Evolutionary conservation across 2,329 filamentous ascomycete species (phyloP), one percentile per base, ranked within the genome.

Genomic region (Westerdykella sp.): DNA sequence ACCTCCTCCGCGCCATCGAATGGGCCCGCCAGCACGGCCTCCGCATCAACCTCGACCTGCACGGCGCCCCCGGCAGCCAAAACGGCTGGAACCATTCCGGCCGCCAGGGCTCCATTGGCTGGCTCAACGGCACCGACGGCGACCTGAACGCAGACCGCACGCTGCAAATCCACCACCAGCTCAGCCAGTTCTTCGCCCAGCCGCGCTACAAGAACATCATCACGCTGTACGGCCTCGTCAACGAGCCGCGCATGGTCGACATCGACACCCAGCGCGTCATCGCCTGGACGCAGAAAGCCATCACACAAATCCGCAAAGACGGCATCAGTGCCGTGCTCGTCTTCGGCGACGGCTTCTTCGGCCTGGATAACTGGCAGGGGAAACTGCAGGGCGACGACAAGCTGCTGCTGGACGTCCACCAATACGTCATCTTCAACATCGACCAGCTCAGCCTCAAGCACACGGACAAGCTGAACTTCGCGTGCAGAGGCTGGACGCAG

Each of bases 31-130:
- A 94, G 60, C 85, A 96, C 64, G 93, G 93, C 0, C 73, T 98
- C 4, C 84, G 93, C 2, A 81, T 98, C 34, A 97, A 97, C 50
- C 79, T 98, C 4, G 93, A 98, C 65, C 71, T 96, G 4, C 93
- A 98, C 69, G 89, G 78, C n/a, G 74, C 93, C 0, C 91, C 91
- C 0, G 93, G 93, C 0, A 91, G 85, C 47, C 93, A 97, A 62
- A 98, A 98, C 59, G 93, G 93, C 2, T 97, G 91, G 91, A 96
- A 96, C 57, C 93, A 98, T 67, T 94, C 87, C 54, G 93, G 93
- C 0, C 80, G 82, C 9, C 83, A 85, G 63, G 91, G 93, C 1
- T 48, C 69, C 1, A 91, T 97, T 50, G 77, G 80, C 21, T 98
- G 93, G 93, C 71, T 97, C 32, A 93, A 93, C 56, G 93, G 93